A percentile compares a stretch with the other conserved stretches of the same genome.
Evolutionary conservation across 768 basidiomycete species (phyloP).

Genomic region (Pleurotus tuoliensis): DNA sequence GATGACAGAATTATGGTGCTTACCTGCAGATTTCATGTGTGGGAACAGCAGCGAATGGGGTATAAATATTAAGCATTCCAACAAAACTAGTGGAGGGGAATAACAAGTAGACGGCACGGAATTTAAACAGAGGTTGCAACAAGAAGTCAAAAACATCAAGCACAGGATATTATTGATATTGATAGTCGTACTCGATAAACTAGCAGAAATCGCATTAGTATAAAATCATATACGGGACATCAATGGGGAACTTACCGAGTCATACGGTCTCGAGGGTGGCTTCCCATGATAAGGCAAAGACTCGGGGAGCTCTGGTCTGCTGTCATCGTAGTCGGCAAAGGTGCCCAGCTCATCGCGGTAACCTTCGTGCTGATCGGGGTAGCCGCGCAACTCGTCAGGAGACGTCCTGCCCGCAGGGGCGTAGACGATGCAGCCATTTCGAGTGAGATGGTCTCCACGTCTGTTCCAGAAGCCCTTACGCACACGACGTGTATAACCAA

Average conservation of each 20-base stretch:
- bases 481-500: slow-evolving; percentile 24
- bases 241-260: slow-evolving; percentile 31
- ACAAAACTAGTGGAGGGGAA: too few species aligned
- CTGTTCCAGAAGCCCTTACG: slow-evolving; percentile 70
- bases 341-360: slow-evolving; percentile 53
- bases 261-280: slow-evolving; percentile 53
- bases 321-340: slow-evolving; percentile 34
- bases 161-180: neutral
- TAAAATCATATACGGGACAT: neutral
- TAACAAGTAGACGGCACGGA: too few species aligned
- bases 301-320: slow-evolving; percentile 55
- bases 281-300: slow-evolving; percentile 57
- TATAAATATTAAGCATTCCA: too few species aligned
- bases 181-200: slow-evolving; percentile 39
- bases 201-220: slow-evolving; percentile 12
- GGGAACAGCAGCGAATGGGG: too few species aligned
- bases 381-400: slow-evolving; percentile 56
- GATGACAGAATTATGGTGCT: too few species aligned
- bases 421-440: slow-evolving; percentile 56
- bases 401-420: slow-evolving; percentile 54
- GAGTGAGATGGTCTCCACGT: slow-evolving; percentile 69
- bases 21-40: too few species aligned
- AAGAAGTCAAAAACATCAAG: too few species aligned
- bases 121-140: too few species aligned
- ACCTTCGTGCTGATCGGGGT: slow-evolving; percentile 52